Evolutionary conservation across 1,284 basidiomycete species (phyloP), one percentile per base, ranked within the genome.

Genomic region (Sanguinoderma infundibulare): DNA sequence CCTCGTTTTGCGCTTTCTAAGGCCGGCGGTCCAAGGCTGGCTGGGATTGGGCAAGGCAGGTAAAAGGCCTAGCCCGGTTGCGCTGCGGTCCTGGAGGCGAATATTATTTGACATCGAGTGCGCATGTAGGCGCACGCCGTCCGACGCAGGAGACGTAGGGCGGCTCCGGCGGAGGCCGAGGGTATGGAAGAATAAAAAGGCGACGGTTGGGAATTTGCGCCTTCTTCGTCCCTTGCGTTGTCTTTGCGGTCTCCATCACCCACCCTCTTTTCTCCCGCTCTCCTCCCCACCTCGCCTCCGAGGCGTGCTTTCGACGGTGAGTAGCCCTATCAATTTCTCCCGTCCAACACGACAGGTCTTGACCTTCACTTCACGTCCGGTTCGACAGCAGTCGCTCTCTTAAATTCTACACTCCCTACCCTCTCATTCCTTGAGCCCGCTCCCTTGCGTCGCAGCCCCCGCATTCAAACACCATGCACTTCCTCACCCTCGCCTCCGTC

Each of bases 401-500:
- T 69, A 67, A 62, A 62, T 44, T 62, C 58, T n/a, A 57, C 70
- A 53, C 62, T 73, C 71, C 56, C 71, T 63, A 51, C 54, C 30
- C 53, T 49, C 59, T 36, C 53, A 44, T 56, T 63, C 60, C 38
- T 74, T 70, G 57, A 54, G 50, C 46, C 62, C 50, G 67, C 65
- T 70, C 68, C 71, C 69, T 71, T 68, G 72, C 65, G 70, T 71
- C 69, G 68, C 68, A 66, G 60, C 59, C 59, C 50, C 57, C 30
- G 51, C 60, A 62, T 62, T 63, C 63, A 53, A 57, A 10, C 55
- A 84, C 85, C 79, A 79, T 84, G 71, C 74, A 76, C 66, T 71
- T 76, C 66, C 70, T 84, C 70, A 72, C 78, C 61, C 60, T 84
- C 70, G 70, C 81, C 70, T 77, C 83, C 69, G 70, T 87, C 67